Conservation (phyloP, 1,284 basidiomycete species). For the Cryptococcus sp. region DNA sequence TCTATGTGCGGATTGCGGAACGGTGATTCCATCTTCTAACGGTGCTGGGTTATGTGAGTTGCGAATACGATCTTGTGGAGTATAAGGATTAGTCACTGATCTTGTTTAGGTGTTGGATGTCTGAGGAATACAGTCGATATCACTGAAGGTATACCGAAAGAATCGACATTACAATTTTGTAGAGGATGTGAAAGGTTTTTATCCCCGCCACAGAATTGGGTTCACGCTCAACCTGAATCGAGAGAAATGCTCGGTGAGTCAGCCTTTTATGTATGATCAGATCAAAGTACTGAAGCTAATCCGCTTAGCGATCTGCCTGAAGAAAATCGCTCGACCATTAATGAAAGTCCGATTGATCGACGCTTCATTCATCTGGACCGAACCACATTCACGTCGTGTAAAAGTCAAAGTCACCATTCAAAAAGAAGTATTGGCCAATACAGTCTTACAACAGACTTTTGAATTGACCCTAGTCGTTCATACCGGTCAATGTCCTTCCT, state of each 20-base stretch:
- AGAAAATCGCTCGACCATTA: conserved; percentile 83
- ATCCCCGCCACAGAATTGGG: conserved; percentile 85
- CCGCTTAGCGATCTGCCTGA: conserved; percentile 75
- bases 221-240: conserved; percentile 80
- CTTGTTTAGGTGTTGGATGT: conserved; percentile 31
- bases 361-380: conserved; percentile 98
- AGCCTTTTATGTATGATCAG: too few relatives aligned
- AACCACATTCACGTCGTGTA: conserved; percentile 91
- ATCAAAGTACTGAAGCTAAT: too few relatives aligned
- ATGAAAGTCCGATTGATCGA: conserved; percentile 93
- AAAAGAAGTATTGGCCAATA: conserved; percentile 94
- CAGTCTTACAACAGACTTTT: conserved; percentile 95
- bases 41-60: conserved; percentile 81
- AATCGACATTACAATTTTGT: conserved; percentile 91
- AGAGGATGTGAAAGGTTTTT: conserved; percentile 94
- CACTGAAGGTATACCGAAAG: conserved; percentile 96
- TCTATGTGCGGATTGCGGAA: conserved; percentile 56
- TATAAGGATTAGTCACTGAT: neutral
- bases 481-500: conserved; percentile 92
- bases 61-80: neutral
- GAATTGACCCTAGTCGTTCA: conserved; percentile 95
- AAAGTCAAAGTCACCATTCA: conserved; percentile 94
- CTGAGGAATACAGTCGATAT: conserved; percentile 72
- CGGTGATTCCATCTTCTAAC: conserved; percentile 79
- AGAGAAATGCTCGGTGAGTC: conserved; percentile 72